Evolutionary conservation across 805 yeast species (phyloP).

Genomic region (Zygotorulaspora sp.): DNA sequence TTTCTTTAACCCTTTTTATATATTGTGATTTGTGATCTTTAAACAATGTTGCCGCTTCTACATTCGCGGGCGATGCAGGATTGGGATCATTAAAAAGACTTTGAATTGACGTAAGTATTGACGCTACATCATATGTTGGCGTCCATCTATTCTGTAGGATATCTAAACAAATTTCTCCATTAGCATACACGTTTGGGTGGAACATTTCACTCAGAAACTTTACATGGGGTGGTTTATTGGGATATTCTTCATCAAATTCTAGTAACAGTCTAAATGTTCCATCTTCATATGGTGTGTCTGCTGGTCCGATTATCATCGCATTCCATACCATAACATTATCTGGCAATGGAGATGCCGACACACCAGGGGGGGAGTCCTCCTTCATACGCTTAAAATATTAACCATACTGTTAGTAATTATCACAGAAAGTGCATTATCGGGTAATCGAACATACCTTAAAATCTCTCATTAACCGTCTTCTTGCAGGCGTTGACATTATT

Average conservation of each 20-base stretch:
- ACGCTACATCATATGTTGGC: slow-evolving; percentile 96
- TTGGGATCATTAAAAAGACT: slow-evolving; percentile 92
- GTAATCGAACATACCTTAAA: slow-evolving; percentile 57
- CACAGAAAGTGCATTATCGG: background rate
- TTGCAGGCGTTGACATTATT: slow-evolving; percentile 94
- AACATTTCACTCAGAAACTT: slow-evolving; percentile 92
- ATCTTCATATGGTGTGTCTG: slow-evolving; percentile 96
- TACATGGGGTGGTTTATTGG: slow-evolving; percentile 93
- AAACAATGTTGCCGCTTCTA: slow-evolving; percentile 92
- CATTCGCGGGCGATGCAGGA: slow-evolving; percentile 94
- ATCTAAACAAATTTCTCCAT: slow-evolving; percentile 93
- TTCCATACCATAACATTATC: slow-evolving; percentile 98
- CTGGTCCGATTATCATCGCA: slow-evolving; percentile 96
- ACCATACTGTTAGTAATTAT: no score
- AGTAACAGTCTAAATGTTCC: slow-evolving; percentile 86
- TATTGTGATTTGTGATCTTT: slow-evolving; percentile 94
- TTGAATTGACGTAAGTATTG: slow-evolving; percentile 89
- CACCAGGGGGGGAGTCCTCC: slow-evolving; percentile 97
- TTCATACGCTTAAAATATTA: slow-evolving; percentile 66
- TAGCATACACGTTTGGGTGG: slow-evolving; percentile 95
- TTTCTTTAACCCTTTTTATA: slow-evolving; percentile 83
- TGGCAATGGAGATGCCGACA: slow-evolving; percentile 93
- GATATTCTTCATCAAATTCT: slow-evolving; percentile 95
- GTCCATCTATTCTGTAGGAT: slow-evolving; percentile 97
- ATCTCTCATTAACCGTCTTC: slow-evolving; percentile 97